A percentile compares a stretch with the other conserved stretches of the same genome.
These are phyloP conservation scores for Solanum peruvianum DNA, from an alignment of 257 asterid species.

Conservation along the genomic window DNA sequence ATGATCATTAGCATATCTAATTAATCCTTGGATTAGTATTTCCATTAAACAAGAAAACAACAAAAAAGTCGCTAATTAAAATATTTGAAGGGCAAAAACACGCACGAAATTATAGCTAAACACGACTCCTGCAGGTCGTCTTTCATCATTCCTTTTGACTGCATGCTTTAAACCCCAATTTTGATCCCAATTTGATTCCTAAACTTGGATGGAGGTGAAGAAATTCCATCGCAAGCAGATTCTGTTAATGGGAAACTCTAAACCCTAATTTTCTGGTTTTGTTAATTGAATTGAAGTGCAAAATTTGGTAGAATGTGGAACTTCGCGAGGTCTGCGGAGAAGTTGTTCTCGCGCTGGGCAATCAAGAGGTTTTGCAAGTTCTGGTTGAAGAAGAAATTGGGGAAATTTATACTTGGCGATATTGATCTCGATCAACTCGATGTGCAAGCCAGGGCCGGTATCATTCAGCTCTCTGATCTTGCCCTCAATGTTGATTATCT, in stretches of 20 bases:
- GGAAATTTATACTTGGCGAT: slow-evolving; percentile 84
- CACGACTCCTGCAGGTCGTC: not conserved
- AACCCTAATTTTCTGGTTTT: not conserved
- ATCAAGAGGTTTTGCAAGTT: slow-evolving; percentile 77
- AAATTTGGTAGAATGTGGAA: slow-evolving; percentile 49
- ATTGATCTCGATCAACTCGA: slow-evolving; percentile 95
- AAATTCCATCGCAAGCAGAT: not conserved
- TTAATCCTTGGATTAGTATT: not conserved
- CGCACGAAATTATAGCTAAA: not conserved
- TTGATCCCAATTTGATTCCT: not conserved
- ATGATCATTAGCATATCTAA: not conserved
- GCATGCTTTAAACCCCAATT: not conserved
- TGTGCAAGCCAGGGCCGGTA: slow-evolving; percentile 96
- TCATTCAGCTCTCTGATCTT: slow-evolving; percentile 85
- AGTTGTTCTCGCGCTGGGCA: slow-evolving; percentile 99
- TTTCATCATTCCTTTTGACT: not conserved
- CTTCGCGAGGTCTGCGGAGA: slow-evolving; percentile 89
- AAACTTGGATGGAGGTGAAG: not conserved
- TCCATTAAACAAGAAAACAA: not conserved
- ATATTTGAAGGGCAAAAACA: not conserved
- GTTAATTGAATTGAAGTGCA: not conserved
- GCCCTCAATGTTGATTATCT: slow-evolving; percentile 87
- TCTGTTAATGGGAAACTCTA: not conserved
- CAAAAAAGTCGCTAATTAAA: not conserved
- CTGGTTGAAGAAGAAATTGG: slow-evolving; percentile 88